These are phyloP conservation scores for Phytophthora pinifolia DNA, from an alignment of 352 stramenopile species.

Conservation along the genomic window DNA sequence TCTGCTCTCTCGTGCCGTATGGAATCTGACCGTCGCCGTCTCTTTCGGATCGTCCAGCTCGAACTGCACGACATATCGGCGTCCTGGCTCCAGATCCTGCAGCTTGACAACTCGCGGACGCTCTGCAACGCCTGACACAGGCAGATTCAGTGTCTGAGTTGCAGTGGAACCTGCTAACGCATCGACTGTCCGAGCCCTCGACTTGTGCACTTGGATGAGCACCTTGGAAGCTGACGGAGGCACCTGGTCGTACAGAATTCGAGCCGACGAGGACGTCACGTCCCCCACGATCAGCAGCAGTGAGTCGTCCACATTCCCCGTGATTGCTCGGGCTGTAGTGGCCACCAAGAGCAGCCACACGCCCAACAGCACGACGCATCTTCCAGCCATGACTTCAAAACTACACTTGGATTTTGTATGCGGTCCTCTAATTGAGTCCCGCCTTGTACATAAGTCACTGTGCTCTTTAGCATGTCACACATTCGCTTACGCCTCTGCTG, in stretches of 20 bases:
- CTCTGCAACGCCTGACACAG: background rate
- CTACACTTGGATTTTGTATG: constrained; percentile 5
- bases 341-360: constrained; percentile 6
- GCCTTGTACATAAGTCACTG: background rate
- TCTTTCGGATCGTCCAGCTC: constrained; percentile 9
- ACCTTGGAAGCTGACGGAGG: constrained; percentile 7
- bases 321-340: background rate
- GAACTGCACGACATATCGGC: constrained; percentile 43
- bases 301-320: constrained; percentile 15
- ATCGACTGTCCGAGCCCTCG: constrained; percentile 2
- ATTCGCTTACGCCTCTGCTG: constrained; percentile 19
- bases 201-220: constrained; percentile 22
- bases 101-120: constrained; percentile 37
- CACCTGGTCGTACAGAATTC: constrained; percentile 49
- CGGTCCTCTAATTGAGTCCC: background rate
- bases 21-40: constrained; percentile 39
- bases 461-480: constrained; percentile 19
- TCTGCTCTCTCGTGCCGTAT: constrained; percentile 9
- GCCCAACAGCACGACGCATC: constrained; percentile 12
- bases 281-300: constrained; percentile 57
- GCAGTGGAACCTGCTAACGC: constrained; percentile 8
- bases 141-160: constrained; percentile 3
- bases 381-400: background rate
- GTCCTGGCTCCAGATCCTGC: constrained; percentile 34
- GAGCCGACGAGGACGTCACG: constrained; percentile 42